Evolutionary conservation across 495 filamentous ascomycete genomes (phyloP).

Genomic region (Penicillium paxilli): DNA sequence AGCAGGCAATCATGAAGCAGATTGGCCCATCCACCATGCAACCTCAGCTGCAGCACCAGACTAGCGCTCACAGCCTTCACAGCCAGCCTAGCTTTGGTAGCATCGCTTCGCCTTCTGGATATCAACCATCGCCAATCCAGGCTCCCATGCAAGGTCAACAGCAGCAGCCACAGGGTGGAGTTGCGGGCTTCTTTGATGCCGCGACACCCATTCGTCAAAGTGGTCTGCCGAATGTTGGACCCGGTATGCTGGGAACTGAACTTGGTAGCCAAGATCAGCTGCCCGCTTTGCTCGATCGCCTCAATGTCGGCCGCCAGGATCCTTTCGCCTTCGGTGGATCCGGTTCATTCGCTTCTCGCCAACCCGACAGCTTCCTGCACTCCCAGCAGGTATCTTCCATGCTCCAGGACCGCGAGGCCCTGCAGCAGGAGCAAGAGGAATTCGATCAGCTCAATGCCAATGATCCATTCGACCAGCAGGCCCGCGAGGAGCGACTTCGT

Average conservation of each 20-base stretch:
- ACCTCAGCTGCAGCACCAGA: conserved; percentile 80
- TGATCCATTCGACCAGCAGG: conserved; percentile 51
- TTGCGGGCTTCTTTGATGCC: conserved; percentile 72
- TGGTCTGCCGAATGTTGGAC: conserved; percentile 42
- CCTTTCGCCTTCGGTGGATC: conserved; percentile 52
- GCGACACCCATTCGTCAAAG: conserved; percentile 40
- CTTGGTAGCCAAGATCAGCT: conserved; percentile 60
- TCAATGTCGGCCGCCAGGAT: conserved; percentile 55
- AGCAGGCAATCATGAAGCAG: conserved; percentile 76
- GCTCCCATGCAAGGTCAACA: conserved; percentile 56
- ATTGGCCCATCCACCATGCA: conserved; percentile 53
- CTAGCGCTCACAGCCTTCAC: conserved; percentile 90
- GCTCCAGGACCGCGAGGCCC: conserved; percentile 59
- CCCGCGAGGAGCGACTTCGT: conserved; percentile 58
- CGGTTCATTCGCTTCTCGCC: conserved; percentile 52
- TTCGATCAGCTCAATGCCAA: conserved; percentile 52
- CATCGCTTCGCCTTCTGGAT: conserved; percentile 80
- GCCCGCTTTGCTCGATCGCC: conserved; percentile 57
- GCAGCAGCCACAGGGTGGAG: conserved; percentile 36
- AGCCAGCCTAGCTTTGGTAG: conserved; percentile 93
- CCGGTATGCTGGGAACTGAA: conserved; percentile 53
- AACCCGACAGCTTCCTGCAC: conserved; percentile 54
- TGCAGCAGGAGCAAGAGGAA: conserved; percentile 65
- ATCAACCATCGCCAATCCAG: conserved; percentile 73
- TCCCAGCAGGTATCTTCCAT: conserved; percentile 59